Conservation (phyloP, 257 asterid species). For the Solanum paucissectum region DNA sequence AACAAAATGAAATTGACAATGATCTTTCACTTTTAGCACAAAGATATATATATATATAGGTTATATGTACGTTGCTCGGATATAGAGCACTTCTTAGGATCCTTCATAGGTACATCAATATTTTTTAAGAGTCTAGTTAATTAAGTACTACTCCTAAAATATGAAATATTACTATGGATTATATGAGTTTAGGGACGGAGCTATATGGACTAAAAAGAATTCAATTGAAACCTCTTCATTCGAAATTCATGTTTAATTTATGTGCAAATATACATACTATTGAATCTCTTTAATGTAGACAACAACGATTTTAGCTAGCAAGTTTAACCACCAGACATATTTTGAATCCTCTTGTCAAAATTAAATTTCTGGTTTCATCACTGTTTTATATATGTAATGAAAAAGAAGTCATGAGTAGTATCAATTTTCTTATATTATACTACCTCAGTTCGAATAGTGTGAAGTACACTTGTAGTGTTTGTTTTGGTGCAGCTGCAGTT, state of each 20-base stretch:
- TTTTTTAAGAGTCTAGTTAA: not conserved
- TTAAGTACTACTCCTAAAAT: not conserved
- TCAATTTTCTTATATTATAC: not conserved
- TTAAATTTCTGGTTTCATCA: not conserved
- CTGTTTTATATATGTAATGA: not conserved
- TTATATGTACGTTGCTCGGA: not conserved
- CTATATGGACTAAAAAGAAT: not conserved
- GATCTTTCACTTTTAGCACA: not conserved
- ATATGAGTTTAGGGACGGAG: not conserved
- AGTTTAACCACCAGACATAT: not conserved
- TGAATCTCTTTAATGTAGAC: not conserved
- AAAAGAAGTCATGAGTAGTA: not conserved
- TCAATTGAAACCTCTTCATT: not conserved
- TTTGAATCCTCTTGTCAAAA: not conserved
- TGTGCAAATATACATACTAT: not conserved
- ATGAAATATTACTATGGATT: not conserved
- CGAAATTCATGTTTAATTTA: not conserved
- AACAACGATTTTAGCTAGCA: not conserved
- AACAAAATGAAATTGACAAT: not conserved
- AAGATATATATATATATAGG: not conserved
- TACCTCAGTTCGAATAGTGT: conserved; percentile 36
- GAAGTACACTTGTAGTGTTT: conserved; percentile 12
- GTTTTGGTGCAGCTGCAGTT: conserved; percentile 23
- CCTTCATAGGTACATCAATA: not conserved
- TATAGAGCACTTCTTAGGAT: not conserved